Evolutionary conservation across 2,329 filamentous ascomycete genomes (phyloP), one percentile per base, ranked within the genome.

Genomic region (Paraconiothyrium sp.): DNA sequence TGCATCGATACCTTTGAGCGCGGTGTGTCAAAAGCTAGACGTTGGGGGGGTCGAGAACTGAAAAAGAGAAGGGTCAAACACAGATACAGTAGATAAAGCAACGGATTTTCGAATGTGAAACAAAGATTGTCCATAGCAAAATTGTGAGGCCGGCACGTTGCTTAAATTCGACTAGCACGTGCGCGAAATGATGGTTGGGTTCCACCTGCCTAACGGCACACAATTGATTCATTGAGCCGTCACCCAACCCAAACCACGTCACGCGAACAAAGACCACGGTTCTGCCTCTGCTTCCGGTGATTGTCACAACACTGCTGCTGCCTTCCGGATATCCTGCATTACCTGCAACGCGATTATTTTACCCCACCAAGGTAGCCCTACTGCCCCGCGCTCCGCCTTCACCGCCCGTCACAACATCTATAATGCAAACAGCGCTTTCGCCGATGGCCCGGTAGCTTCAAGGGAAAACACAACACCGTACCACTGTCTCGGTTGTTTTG

Each of bases 371-470:
- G 55, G 68, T 72, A 59, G 47, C 63, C 57, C 64, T 64, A 66
- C 58, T 72, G 70, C 71, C 72, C 74, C 74, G 70, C 73, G 61
- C 60, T 64, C 58, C 61, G 59, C 68, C 71, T 72, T 75, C 74
- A 78, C 75, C 75, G 72, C 75, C 70, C 67, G 69, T 68, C 72
- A 72, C 71, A 30, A 65, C 66, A 73, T 68, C 62, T 70, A 75
- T 66, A 61, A 77, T 77, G 75, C 73, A 76, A 69, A 66, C 67
- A 63, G 60, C 64, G 63, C 62, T 64, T 65, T 69, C 66, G 63
- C 70, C 67, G 70, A 76, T 72, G 72, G 70, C 66, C 66, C 75
- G 75, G 72, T 78, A 78, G 75, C 74, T 30, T 73, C 64, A 70
- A 55, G 60, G 63, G 55, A 62, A 56, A 54, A 55, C 20, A 20